Base-by-base conservation (phyloP, 1,284 basidiomycete species). In the Cystobasidium slooffiae region DNA sequence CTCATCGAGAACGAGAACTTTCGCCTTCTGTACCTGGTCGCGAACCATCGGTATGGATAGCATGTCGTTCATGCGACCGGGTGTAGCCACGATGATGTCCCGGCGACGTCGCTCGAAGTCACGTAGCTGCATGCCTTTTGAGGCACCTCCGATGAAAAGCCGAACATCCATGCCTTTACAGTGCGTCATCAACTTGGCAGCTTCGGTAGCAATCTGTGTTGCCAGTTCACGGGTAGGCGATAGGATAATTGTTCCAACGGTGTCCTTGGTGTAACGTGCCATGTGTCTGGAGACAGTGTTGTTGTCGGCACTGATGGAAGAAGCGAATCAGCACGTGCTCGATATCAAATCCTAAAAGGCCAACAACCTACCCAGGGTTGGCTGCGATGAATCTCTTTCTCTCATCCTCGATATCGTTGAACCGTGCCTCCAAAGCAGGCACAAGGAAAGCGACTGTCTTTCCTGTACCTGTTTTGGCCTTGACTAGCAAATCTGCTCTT, bases 191-290 rank as follows among this genome's bases (percentile, higher is more conserved):
- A 95, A 84, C 80, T 88, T 89, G 49, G 86, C 80, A 0, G 93
- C 92, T 82, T 97, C 94, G 49, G 87, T 88, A 14, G 94, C 94
- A 77, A 98, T 98, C 83, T 97, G 95, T 1, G 90, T 91, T 0
- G 96, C 96, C 65, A 97, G 85, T 81, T 99, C 96, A 75, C 97
- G 89, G 0, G 96, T 99, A 1, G 97, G 96, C 47, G 90, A 93
- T 81, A 99, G 89, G 80, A 99, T 87, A 20, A 99, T 86, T 0
- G 90, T 85, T 6, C 95, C 94, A 55, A 89, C 89, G 37, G 81
- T 80, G 68, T 80, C 77, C 58, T 80, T 78, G 47, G 77, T 78
- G 66, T 72, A 78, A 43, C 77, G 75, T 53, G 77, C 74, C 78
- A 80, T 67, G 63, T 76, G 63, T 46, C 61, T 31, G 53, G 76